These are phyloP conservation scores for Citrus unshiu DNA, from an alignment of 345 rosid genomes.

Conservation along the genomic window DNA sequence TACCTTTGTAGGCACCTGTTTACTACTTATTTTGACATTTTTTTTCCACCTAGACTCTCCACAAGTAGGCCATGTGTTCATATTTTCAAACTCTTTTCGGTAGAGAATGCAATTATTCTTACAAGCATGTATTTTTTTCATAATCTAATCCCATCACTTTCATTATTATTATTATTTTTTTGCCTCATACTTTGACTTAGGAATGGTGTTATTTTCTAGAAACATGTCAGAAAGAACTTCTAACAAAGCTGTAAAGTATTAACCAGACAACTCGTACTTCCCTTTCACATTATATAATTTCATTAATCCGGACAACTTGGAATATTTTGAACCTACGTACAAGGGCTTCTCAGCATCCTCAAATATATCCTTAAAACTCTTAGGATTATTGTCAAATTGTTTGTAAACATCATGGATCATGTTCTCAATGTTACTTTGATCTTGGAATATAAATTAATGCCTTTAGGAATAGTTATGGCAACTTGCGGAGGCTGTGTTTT, in stretches of 20 bases:
- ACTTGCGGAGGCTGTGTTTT: not conserved
- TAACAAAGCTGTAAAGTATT: too few species aligned
- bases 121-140: too few species aligned
- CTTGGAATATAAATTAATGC: not conserved
- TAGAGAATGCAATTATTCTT: too few species aligned
- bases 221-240: not conserved
- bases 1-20: too few species aligned
- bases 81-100: not conserved
- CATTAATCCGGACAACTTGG: not conserved
- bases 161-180: not conserved
- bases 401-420: too few species aligned
- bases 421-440: too few species aligned
- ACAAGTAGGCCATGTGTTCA: not conserved
- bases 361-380: too few species aligned
- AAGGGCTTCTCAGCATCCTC: not conserved
- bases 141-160: not conserved
- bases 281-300: too few species aligned
- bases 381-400: too few species aligned
- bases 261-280: too few species aligned
- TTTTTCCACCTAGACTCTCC: too few species aligned
- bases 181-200: not conserved
- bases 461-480: not conserved
- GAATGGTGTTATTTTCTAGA: not conserved
- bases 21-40: too few species aligned
- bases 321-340: not conserved